Evolutionary conservation across 768 basidiomycete genomes (phyloP), one percentile per base, ranked within the genome.

Genomic region (Boletus sp.): DNA sequence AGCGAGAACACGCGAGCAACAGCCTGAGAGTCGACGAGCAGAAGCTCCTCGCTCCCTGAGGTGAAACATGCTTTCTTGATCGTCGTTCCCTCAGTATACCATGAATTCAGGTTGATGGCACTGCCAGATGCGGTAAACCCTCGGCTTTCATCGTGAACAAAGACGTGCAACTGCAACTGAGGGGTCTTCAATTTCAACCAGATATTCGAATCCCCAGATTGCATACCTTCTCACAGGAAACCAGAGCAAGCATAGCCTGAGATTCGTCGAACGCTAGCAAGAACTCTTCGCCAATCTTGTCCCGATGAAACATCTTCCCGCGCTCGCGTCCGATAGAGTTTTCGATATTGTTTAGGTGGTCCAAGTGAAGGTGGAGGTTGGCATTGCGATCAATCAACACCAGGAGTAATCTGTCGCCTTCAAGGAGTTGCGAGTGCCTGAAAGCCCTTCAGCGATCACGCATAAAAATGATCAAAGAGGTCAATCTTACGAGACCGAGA

Each of bases 1-100:
- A 83, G 64, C 2, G 83, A 84, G 53, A 77, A 83, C 21, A 84
- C 73, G 4, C 83, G 70, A 1, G 74, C 80, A 34, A 74, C 67
- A 2, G 67, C 69, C 19, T 55, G 59, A 4, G 72, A 72, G 51
- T 85, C 83, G 13, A 83, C 64, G 0, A 85, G 64, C 0, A 82
- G 58, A 21, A 85, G 54, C 41, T 85, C 84, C 50, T 85, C 84
- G 32, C 64, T 75, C 6, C 80, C 79, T 27, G 66, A 67, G 2
- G 82, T 69, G 56, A 85, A 82, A 42, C 74, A 72, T 0, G 74
- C 70, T 35, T 72, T 70, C 19, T 55, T 59, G 30, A 84, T 72
- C 5, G 56, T 51, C n/a, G 63, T 52, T 19, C 69, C 69, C 1
- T 64, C 57, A n/a, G 64, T 55, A 55, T 79, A 82, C 83, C 82